A percentile compares a stretch with the other conserved stretches of the same genome.
phyloP scores from a whole-genome alignment of 352 stramenopile species.

The Phytophthora multivora region DNA sequence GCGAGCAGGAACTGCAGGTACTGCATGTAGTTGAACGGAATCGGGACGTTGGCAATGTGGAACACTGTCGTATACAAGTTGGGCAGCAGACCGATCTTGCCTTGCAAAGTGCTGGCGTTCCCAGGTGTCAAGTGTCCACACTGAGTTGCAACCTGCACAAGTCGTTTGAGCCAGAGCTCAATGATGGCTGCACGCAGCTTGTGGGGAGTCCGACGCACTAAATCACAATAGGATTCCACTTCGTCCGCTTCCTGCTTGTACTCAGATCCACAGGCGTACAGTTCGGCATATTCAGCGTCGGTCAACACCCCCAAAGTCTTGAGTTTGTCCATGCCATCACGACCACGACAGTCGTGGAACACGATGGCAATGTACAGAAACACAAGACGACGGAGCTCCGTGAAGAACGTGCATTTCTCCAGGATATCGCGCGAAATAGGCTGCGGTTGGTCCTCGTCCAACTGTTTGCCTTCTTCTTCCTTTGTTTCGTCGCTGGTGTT shows the following conservation, averaged over 20 bases:
- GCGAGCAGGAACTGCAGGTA: constrained; percentile 71
- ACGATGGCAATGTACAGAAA: constrained; percentile 83
- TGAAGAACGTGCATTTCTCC: constrained; percentile 80
- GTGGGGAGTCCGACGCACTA: constrained; percentile 59
- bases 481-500: not conserved
- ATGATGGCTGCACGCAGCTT: constrained; percentile 74
- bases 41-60: constrained; percentile 82
- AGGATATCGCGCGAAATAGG: constrained; percentile 55
- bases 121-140: constrained; percentile 55
- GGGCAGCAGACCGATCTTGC: constrained; percentile 68
- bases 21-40: constrained; percentile 88
- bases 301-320: constrained; percentile 55
- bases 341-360: constrained; percentile 75
- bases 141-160: constrained; percentile 62
- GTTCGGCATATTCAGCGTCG: constrained; percentile 65
- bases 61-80: constrained; percentile 80
- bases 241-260: constrained; percentile 37
- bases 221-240: constrained; percentile 44
- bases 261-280: constrained; percentile 67
- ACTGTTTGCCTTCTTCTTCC: not conserved
- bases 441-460: constrained; percentile 9
- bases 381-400: constrained; percentile 68
- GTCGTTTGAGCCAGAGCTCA: constrained; percentile 76
- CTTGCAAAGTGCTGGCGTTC: constrained; percentile 65
- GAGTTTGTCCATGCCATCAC: constrained; percentile 66